Evolutionary conservation across 192 early-diverging fungal genomes (phyloP).

Genomic region (Chytriomyces hyalinus): DNA sequence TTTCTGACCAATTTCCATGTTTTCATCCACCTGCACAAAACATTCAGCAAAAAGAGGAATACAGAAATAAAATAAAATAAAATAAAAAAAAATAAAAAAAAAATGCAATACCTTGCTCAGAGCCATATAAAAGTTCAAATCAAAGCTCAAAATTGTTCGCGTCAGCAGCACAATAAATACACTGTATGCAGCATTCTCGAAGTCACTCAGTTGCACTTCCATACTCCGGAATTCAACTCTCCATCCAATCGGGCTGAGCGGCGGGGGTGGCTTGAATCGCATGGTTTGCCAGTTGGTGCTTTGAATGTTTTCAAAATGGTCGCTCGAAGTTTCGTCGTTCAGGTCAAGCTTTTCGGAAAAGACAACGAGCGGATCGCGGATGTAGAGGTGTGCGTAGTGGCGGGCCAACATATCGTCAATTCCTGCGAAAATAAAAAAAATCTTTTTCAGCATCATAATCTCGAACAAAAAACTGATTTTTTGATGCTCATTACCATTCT

Average conservation of each 20-base stretch:
- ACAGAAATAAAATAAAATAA: too few species aligned
- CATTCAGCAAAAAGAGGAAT: not conserved
- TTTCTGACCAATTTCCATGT: constrained; percentile 87
- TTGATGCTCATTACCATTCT: constrained; percentile 43
- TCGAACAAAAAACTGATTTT: not conserved
- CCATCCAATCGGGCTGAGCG: constrained; percentile 89
- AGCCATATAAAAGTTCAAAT: constrained; percentile 95
- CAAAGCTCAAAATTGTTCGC: constrained; percentile 83
- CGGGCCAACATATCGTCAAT: constrained; percentile 88
- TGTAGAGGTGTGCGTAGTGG: constrained; percentile 95
- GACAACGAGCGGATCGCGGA: constrained; percentile 96
- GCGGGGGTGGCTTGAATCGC: constrained; percentile 97
- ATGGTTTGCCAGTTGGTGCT: constrained; percentile 99
- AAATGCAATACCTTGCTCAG: constrained; percentile 75
- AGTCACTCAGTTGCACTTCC: constrained; percentile 96
- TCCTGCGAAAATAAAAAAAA: constrained; percentile 44
- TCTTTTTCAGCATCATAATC: not conserved
- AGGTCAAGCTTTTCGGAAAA: constrained; percentile 88
- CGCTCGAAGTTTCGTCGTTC: constrained; percentile 81
- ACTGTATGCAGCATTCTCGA: constrained; percentile 95
- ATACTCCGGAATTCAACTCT: constrained; percentile 97
- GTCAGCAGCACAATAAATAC: constrained; percentile 93
- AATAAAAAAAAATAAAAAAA: not conserved
- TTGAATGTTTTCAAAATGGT: constrained; percentile 99
- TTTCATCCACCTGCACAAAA: constrained; percentile 78